A percentile compares a stretch with the other conserved stretches of the same genome.
These are phyloP conservation scores for Colletotrichum liaoningense DNA, from an alignment of 2,329 filamentous ascomycete species.

Conservation along the genomic window DNA sequence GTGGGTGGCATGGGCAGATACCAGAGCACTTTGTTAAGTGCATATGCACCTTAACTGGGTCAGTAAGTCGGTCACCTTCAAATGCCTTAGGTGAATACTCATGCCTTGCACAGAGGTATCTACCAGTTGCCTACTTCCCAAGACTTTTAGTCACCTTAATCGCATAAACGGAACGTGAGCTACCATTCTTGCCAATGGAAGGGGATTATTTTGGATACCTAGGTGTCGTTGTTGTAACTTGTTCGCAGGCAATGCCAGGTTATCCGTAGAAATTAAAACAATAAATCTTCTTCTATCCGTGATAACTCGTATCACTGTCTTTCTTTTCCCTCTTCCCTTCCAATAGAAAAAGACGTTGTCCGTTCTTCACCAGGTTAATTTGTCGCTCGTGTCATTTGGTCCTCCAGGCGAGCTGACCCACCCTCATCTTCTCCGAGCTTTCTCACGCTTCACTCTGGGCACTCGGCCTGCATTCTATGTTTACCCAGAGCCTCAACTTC, in stretches of 20 bases:
- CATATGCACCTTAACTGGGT: too few species aligned
- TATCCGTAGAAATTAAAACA: too few species aligned
- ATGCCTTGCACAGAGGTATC: too few species aligned
- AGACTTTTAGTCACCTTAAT: neutral
- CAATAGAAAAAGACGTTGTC: neutral
- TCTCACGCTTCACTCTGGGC: neutral
- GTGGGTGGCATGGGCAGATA: too few species aligned
- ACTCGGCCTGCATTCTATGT: neutral
- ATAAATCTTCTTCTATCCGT: too few species aligned
- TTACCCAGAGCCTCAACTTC: neutral
- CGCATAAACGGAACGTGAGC: neutral
- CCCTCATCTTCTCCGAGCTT: neutral
- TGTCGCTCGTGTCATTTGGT: neutral
- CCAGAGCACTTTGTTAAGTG: too few species aligned
- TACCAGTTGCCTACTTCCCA: too few species aligned
- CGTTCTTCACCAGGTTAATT: neutral
- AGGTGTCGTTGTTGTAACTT: neutral
- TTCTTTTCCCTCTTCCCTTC: too few species aligned
- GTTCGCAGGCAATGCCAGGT: neutral
- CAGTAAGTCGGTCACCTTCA: too few species aligned
- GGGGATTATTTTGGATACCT: neutral
- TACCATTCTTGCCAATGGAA: neutral
- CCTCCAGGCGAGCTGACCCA: neutral
- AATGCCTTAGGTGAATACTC: too few species aligned
- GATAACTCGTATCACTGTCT: too few species aligned